Evolutionary conservation across 176 grass and related monocot genomes (phyloP).

Genomic region (Oryza longistaminata): DNA sequence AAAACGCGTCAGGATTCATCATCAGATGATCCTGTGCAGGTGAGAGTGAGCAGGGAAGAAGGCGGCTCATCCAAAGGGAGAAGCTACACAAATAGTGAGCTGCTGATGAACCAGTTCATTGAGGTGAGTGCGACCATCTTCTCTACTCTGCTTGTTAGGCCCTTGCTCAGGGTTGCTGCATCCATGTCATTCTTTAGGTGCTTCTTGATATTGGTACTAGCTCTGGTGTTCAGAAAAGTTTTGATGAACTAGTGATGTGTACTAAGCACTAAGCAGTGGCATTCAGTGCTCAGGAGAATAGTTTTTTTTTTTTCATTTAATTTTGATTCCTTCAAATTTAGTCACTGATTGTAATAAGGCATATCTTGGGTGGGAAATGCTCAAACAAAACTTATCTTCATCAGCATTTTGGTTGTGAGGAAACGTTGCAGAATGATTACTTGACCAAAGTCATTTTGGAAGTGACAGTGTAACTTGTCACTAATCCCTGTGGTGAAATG

Average conservation of each 20-base stretch:
- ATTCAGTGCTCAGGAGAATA: not conserved
- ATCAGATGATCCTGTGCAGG: not conserved
- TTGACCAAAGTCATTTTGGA: not conserved
- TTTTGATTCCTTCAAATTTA: not conserved
- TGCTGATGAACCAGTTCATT: slow-evolving; percentile 49
- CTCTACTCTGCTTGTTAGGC: slow-evolving; percentile 25
- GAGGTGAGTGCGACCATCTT: slow-evolving; percentile 42
- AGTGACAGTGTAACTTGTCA: not conserved
- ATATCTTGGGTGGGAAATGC: not conserved
- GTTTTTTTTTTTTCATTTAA: not conserved
- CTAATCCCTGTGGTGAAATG: not conserved
- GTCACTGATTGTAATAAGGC: slow-evolving; percentile 27
- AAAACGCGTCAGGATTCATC: not conserved
- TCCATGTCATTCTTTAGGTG: slow-evolving; percentile 40
- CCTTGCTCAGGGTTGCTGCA: slow-evolving; percentile 33
- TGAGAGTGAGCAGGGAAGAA: not conserved
- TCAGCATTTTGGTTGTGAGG: not conserved
- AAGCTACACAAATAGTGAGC: slow-evolving; percentile 8
- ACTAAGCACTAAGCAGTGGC: not conserved
- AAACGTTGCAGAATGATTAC: not conserved
- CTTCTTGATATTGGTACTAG: slow-evolving; percentile 32
- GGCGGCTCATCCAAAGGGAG: slow-evolving; percentile 29
- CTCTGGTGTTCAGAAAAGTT: slow-evolving; percentile 16
- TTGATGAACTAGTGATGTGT: not conserved
- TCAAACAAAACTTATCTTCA: not conserved